A percentile compares a stretch with the other conserved stretches of the same genome.
Evolutionary conservation across 2,329 filamentous ascomycete genomes (phyloP).

Genomic region (Huntiella abstrusa): DNA sequence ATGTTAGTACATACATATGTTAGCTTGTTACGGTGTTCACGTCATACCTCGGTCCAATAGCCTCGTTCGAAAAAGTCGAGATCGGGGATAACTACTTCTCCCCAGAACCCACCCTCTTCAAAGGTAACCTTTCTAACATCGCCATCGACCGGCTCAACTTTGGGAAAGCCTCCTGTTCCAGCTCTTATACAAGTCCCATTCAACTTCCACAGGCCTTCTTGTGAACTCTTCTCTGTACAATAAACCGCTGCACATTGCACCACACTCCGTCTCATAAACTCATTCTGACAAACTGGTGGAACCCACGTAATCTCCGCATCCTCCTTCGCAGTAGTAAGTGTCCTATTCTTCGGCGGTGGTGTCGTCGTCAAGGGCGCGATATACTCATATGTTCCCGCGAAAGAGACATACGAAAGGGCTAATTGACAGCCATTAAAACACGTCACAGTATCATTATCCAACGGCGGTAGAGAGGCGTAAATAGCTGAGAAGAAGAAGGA

Average conservation of each 20-base stretch:
- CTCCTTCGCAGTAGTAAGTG: neutral
- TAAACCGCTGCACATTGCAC: slow-evolving; percentile 20
- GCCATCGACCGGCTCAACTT: neutral
- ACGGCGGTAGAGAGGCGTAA: neutral
- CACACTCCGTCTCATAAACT: neutral
- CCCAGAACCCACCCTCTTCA: slow-evolving; percentile 2
- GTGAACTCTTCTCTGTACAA: slow-evolving; percentile 17
- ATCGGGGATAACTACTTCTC: slow-evolving; percentile 7
- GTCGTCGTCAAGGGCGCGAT: too few species aligned
- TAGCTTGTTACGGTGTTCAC: too few species aligned
- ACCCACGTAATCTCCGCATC: neutral
- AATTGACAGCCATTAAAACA: slow-evolving; percentile 6
- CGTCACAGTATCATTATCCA: neutral
- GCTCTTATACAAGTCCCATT: slow-evolving; percentile 22
- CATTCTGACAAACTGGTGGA: slow-evolving; percentile 2
- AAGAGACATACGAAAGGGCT: slow-evolving; percentile 6
- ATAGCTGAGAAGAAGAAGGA: neutral
- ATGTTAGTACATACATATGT: neutral
- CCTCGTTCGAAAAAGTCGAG: slow-evolving; percentile 7
- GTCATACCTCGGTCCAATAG: slow-evolving; percentile 8
- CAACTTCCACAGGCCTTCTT: slow-evolving; percentile 15
- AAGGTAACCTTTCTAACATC: slow-evolving; percentile 9
- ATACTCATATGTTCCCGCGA: neutral
- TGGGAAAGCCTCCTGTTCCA: neutral
- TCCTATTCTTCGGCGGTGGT: too few species aligned